phyloP scores from a whole-genome alignment of 2,329 filamentous ascomycete species.

The Didymosphaeria variabile region DNA sequence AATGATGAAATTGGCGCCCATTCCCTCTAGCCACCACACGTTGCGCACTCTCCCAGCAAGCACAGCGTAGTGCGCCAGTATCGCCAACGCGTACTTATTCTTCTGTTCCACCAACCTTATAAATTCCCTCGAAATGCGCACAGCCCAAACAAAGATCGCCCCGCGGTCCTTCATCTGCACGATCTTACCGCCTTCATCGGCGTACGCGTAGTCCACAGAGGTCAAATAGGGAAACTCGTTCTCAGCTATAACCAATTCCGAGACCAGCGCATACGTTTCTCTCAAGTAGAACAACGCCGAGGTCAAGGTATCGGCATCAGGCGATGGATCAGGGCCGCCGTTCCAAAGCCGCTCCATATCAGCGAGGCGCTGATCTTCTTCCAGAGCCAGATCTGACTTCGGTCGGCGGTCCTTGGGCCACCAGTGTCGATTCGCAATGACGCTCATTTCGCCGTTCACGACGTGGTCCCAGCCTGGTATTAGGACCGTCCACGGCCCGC shows the following conservation, averaged over 20 bases:
- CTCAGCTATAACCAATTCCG: conserved; percentile 38
- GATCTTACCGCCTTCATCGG: conserved; percentile 33
- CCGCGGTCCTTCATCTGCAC: conserved; percentile 43
- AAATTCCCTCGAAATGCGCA: conserved; percentile 39
- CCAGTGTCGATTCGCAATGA: conserved; percentile 42
- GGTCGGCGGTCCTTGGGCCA: conserved; percentile 40
- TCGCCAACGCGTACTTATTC: conserved; percentile 45
- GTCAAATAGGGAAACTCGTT: conserved; percentile 34
- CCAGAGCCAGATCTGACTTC: conserved; percentile 33
- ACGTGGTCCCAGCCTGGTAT: conserved; percentile 45
- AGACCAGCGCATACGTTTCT: conserved; percentile 42
- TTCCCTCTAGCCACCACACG: conserved; percentile 48
- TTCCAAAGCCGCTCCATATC: conserved; percentile 40
- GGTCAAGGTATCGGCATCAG: conserved; percentile 28
- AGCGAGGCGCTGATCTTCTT: conserved; percentile 39
- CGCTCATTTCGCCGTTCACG: conserved; percentile 35
- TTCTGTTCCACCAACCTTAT: conserved; percentile 40
- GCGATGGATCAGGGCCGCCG: conserved; percentile 2
- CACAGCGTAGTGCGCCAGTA: conserved; percentile 51
- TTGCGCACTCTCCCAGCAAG: conserved; percentile 44
- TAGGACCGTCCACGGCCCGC: conserved; percentile 42
- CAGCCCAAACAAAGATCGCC: conserved; percentile 45
- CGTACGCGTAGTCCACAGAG: conserved; percentile 39
- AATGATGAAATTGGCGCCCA: conserved; percentile 43
- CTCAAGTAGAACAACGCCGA: conserved; percentile 39